These are phyloP conservation scores for Senna tora DNA, from an alignment of 306 rosid species.

Conservation along the genomic window DNA sequence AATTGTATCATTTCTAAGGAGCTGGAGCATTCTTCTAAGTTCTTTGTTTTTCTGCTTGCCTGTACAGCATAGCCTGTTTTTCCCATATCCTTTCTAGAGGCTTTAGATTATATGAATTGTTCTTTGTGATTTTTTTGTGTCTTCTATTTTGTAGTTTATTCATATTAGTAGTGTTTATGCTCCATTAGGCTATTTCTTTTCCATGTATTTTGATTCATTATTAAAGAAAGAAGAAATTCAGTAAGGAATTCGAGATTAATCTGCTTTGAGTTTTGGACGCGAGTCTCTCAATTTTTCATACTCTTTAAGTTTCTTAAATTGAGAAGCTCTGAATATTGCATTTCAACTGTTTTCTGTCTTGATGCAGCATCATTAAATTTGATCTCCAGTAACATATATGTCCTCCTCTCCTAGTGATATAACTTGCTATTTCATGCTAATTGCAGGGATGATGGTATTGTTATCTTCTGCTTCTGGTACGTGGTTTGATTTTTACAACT, in stretches of 20 bases:
- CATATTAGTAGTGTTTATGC: neutral
- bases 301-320: neutral
- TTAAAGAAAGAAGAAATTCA: neutral
- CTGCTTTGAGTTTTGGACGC: neutral
- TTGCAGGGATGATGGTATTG: slow-evolving; percentile 76
- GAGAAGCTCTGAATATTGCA: neutral
- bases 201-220: neutral
- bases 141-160: neutral
- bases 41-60: neutral
- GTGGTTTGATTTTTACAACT: slow-evolving; percentile 74
- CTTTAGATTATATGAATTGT: neutral
- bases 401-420: slow-evolving; percentile 18
- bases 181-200: neutral
- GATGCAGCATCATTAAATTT: slow-evolving; percentile 31
- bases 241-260: slow-evolving; percentile 29
- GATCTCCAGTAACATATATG: slow-evolving; percentile 3
- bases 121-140: neutral
- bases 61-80: neutral
- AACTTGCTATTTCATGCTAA: slow-evolving; percentile 37
- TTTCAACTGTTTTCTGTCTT: slow-evolving; percentile 9
- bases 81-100: too few species aligned
- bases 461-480: slow-evolving; percentile 69
- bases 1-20: neutral
- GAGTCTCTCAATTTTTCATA: neutral
- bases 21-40: neutral